A percentile compares a stretch with the other conserved stretches of the same genome.
These are phyloP conservation scores for Synchytrium microbalum DNA, from an alignment of 371 early-diverging fungal species.

Conservation along the genomic window DNA sequence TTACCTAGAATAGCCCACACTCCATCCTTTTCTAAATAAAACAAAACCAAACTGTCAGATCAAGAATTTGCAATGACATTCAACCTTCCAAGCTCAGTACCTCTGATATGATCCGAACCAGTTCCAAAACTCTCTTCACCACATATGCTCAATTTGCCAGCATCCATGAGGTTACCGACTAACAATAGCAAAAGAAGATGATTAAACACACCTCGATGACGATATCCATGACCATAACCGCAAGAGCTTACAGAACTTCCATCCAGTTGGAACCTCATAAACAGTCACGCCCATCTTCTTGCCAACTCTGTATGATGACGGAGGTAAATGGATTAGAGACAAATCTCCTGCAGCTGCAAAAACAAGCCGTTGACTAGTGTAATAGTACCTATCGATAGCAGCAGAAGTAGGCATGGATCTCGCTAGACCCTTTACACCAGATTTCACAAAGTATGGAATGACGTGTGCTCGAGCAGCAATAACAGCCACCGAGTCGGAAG, in stretches of 20 bases:
- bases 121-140: slow-evolving; percentile 98
- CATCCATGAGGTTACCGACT: slow-evolving; percentile 98
- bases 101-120: slow-evolving; percentile 93
- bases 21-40: slow-evolving; percentile 99
- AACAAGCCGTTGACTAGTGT: no score
- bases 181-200: slow-evolving; percentile 43
- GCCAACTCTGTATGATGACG: slow-evolving; percentile 54
- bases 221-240: slow-evolving; percentile 54
- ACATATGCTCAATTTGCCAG: slow-evolving; percentile 87
- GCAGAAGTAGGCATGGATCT: slow-evolving; percentile 93
- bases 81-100: no score
- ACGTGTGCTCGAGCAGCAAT: slow-evolving; percentile 83
- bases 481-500: slow-evolving; percentile 94
- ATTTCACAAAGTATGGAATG: slow-evolving; percentile 87
- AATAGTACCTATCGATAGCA: slow-evolving; percentile 64
- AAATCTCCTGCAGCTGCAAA: neutral
- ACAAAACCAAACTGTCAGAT: no score
- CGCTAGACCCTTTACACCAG: slow-evolving; percentile 83
- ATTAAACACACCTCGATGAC: neutral
- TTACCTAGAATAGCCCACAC: slow-evolving; percentile 88
- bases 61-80: no score
- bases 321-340: slow-evolving; percentile 3
- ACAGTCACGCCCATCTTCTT: slow-evolving; percentile 61
- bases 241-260: slow-evolving; percentile 22
- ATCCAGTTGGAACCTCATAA: slow-evolving; percentile 85